Base-by-base conservation (phyloP, 2,329 filamentous ascomycete genomes). In the Venturia asperata region DNA sequence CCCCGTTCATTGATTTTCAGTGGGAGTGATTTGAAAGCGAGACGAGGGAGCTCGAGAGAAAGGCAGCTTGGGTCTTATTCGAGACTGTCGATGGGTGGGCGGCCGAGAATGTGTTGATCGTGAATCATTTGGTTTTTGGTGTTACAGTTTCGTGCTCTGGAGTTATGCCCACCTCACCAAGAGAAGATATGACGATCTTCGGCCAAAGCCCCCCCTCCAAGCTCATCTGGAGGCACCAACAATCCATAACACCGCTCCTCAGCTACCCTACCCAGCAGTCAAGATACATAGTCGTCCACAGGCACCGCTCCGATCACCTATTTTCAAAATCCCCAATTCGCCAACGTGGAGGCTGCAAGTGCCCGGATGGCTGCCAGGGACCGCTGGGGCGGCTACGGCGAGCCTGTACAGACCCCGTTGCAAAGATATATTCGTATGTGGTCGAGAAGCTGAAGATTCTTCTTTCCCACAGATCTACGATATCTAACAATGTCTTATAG, bases 311-410 rank as follows among this genome's bases (percentile, higher is more conserved):
- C 60, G n/a, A 58, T 56, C 30, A 39, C 30, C 30, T 15, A 58
- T 58, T 34, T 58, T 58, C 37, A 27, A 58, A 21, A 1, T 5
- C 37, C 60, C n/a, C 37, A 19, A 61, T 27, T n/a, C 60, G 60
- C 60, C 64, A 66, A 64, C 41, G 45, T 97, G 93, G 93, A 97
- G 85, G 93, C 94, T 75, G 88, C 92, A 75, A 95, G 92, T 75
- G 92, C 92, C 78, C 89, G 94, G 75, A 96, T 95, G 82, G 94
- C 93, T 74, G 89, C 92, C 72, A 87, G 93, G 79, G 93, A 97
- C 82, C 92, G 92, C 77, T 97, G 94, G 84, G 87, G 87, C 78
- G 88, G 88, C 75, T 88, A 89, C 79, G 87, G 87, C 74, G 86
- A 89, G 75, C 86, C 90, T 68, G 86, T 89, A 65, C 86, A 89